Evolutionary conservation across 1,284 basidiomycete species (phyloP), one percentile per base, ranked within the genome.

Genomic region (Puccinia triticina): DNA sequence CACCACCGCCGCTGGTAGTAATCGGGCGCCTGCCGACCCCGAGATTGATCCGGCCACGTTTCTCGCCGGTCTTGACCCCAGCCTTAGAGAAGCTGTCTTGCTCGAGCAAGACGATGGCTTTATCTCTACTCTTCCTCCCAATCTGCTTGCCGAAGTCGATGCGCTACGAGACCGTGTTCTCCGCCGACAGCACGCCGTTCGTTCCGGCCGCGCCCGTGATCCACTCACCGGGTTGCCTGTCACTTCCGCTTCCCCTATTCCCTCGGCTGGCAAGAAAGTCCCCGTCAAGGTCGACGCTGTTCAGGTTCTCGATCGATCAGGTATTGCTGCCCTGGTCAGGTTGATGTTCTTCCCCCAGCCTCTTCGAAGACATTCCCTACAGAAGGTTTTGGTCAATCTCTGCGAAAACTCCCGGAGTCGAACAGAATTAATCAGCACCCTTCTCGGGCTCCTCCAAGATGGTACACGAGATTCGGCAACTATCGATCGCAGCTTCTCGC

Each of bases 271-370:
- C 73, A 84, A 83, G 73, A 84, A 83, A 74, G 77, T 89, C 32
- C 88, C 88, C 14, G 53, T 80, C 76, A 83, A 67, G 66, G 92
- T 93, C 66, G 96, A 99, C 85, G 94, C 96, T 1, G 94, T 98
- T 40, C 94, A 96, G 86, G 90, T 99, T 2, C 90, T 99, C 53
- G 97, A 99, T 87, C 96, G 94, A 86, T 88, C 91, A 26, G 94
- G 95, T 8, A 91, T 99, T 72, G 93, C 96, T 0, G 92, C 94
- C 32, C 91, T 99, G 10, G 92, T 98, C 48, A 92, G 96, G 48
- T 90, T 99, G 11, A 91, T 99, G 29, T 99, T 98, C 90, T 98
- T 96, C 90, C 97, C 96, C 8, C 93, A 98, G 85, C 92, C 95
- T 59, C 89, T 94, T 83, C 92, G 92, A 88, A 94, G 95, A 88